Evolutionary conservation across 2,329 filamentous ascomycete species (phyloP).

Genomic region (Microsporum audouinii): DNA sequence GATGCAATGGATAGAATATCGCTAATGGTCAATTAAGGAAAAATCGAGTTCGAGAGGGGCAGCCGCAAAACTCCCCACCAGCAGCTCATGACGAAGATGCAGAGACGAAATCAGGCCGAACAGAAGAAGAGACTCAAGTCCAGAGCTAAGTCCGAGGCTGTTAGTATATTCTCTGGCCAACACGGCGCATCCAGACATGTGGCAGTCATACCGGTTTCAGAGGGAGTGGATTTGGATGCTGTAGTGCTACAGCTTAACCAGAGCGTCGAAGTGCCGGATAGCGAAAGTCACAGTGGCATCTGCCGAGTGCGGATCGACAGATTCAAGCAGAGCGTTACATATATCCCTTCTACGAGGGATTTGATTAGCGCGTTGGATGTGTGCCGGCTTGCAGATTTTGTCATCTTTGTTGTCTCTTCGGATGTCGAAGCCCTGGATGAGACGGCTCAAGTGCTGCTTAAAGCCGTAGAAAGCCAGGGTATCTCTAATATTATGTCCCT

Average conservation of each 20-base stretch:
- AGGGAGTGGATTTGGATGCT: slow-evolving; percentile 54
- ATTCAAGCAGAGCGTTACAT: slow-evolving; percentile 91
- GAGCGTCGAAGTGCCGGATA: slow-evolving; percentile 66
- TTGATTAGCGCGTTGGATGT: slow-evolving; percentile 71
- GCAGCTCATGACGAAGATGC: slow-evolving; percentile 94
- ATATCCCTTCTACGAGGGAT: slow-evolving; percentile 62
- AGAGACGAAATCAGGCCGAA: slow-evolving; percentile 86
- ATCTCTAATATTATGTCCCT: slow-evolving; percentile 84
- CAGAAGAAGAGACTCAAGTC: slow-evolving; percentile 78
- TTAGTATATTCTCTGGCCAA: slow-evolving; percentile 70
- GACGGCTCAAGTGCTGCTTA: slow-evolving; percentile 71
- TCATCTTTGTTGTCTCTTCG: slow-evolving; percentile 73
- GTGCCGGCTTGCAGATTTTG: slow-evolving; percentile 79
- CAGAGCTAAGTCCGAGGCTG: slow-evolving; percentile 67
- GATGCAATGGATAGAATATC: background rate
- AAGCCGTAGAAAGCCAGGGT: slow-evolving; percentile 83
- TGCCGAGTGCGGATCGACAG: slow-evolving; percentile 65
- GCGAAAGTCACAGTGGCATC: slow-evolving; percentile 47
- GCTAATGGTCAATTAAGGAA: slow-evolving; percentile 45
- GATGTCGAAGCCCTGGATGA: slow-evolving; percentile 66
- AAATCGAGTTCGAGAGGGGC: slow-evolving; percentile 59
- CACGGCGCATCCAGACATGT: slow-evolving; percentile 82
- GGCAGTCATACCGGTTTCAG: slow-evolving; percentile 73
- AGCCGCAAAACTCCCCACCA: slow-evolving; percentile 82
- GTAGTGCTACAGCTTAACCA: slow-evolving; percentile 61